Conservation (phyloP, 2,329 filamentous ascomycete species). For the Verticillium tricorpus region DNA sequence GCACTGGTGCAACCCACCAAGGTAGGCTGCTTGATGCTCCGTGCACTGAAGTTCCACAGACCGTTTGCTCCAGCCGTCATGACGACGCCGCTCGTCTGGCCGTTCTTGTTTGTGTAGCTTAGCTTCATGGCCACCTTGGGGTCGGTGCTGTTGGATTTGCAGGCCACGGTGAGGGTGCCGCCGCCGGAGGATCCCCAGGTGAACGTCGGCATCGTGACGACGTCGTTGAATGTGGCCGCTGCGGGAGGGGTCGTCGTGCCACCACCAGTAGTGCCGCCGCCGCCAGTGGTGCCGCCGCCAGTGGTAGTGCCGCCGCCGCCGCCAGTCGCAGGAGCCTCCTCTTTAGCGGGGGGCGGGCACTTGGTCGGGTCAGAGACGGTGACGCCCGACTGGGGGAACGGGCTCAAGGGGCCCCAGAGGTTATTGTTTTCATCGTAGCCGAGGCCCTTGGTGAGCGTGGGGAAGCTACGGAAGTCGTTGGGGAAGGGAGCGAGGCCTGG, state of each 20-base stretch:
- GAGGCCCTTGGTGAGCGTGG: conserved; percentile 22
- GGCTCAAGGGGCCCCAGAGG: conserved; percentile 31
- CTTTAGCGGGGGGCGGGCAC: conserved; percentile 2
- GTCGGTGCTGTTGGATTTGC: conserved; percentile 10
- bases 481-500: conserved; percentile 27
- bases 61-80: conserved; percentile 8
- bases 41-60: conserved; percentile 10
- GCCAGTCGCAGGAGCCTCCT: conserved; percentile 1
- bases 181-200: conserved; percentile 12
- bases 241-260: background rate
- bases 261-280: background rate
- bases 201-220: conserved; percentile 7
- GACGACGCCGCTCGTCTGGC: conserved; percentile 6
- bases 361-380: conserved; percentile 10
- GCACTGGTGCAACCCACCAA: conserved; percentile 10
- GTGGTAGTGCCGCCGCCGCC: background rate
- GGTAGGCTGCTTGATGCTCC: conserved; percentile 13
- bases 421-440: conserved; percentile 21
- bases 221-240: conserved; percentile 1
- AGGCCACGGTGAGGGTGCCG: conserved; percentile 13
- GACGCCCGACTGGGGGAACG: conserved; percentile 20
- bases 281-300: background rate
- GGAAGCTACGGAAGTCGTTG: conserved; percentile 29
- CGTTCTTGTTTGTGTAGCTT: conserved; percentile 15
- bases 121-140: conserved; percentile 17